Conservation (phyloP, 192 early-diverging fungal genomes). For the Backusella australiensis region DNA sequence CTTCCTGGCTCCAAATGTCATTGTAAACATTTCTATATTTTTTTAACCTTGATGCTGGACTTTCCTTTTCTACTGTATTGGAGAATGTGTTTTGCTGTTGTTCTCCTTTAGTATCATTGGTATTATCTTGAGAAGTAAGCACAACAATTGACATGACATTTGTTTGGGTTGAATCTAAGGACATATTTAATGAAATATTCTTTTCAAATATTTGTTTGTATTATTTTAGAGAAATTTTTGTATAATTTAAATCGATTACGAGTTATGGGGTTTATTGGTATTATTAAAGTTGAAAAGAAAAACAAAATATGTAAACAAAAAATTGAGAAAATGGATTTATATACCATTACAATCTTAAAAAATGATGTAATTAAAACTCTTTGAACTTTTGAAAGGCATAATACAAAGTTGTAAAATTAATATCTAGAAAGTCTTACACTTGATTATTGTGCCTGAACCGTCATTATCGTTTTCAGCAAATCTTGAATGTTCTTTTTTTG, state of each 20-base stretch:
- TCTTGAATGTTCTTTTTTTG: neutral
- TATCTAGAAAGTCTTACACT: neutral
- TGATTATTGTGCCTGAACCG: neutral
- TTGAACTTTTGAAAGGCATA: neutral
- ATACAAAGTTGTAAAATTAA: neutral
- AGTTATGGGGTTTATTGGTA: neutral
- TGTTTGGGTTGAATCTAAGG: neutral
- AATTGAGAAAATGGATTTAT: neutral
- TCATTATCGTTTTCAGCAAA: neutral
- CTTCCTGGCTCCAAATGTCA: neutral
- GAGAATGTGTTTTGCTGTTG: neutral
- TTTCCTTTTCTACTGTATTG: neutral
- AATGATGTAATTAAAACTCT: neutral
- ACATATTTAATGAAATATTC: neutral
- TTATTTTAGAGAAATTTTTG: neutral
- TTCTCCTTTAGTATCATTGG: neutral
- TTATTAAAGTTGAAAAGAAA: neutral
- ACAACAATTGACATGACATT: slow-evolving; percentile 13
- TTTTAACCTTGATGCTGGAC: neutral
- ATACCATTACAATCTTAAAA: neutral
- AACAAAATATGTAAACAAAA: neutral
- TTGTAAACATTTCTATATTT: neutral
- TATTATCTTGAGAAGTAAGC: neutral
- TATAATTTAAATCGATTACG: neutral
- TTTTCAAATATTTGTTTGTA: neutral